Conservation (phyloP, 2,329 filamentous ascomycete genomes). For the Orbilia javanica region DNA sequence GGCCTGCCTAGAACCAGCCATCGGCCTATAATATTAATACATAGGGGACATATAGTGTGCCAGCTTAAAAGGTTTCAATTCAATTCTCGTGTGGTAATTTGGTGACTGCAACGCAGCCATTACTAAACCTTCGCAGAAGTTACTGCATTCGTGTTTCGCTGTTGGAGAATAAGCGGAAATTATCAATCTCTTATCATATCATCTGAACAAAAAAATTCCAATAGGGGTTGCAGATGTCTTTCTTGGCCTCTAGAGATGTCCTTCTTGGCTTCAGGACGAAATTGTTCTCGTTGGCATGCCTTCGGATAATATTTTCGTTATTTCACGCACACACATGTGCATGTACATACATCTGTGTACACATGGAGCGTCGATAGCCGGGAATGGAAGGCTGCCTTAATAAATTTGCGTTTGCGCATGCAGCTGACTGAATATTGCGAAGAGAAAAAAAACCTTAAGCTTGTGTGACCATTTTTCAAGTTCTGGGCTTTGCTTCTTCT, state of each 20-base stretch:
- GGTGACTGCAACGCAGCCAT: slow-evolving; percentile 11
- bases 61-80: too few species aligned
- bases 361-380: slow-evolving; percentile 9
- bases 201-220: background rate
- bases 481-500: background rate
- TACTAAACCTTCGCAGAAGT: slow-evolving; percentile 20
- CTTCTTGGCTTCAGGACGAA: background rate
- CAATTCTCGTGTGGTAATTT: slow-evolving; percentile 11
- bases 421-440: slow-evolving; percentile 19
- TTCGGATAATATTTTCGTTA: slow-evolving; percentile 7
- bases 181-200: slow-evolving; percentile 21
- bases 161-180: slow-evolving; percentile 27
- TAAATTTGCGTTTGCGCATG: slow-evolving; percentile 19
- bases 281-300: background rate
- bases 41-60: background rate
- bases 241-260: slow-evolving; percentile 1
- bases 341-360: too few species aligned
- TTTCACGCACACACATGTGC: background rate
- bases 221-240: background rate
- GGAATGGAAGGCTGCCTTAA: background rate
- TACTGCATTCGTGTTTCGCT: slow-evolving; percentile 11
- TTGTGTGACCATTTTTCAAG: slow-evolving; percentile 3
- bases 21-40: too few species aligned
- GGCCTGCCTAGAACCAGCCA: background rate
- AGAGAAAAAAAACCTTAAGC: slow-evolving; percentile 22